Percentiles rank a stretch among this genome's conserved stretches.
These are phyloP conservation scores for Rhizophagus clarus DNA, from an alignment of 192 early-diverging fungal species.

Conservation along the genomic window DNA sequence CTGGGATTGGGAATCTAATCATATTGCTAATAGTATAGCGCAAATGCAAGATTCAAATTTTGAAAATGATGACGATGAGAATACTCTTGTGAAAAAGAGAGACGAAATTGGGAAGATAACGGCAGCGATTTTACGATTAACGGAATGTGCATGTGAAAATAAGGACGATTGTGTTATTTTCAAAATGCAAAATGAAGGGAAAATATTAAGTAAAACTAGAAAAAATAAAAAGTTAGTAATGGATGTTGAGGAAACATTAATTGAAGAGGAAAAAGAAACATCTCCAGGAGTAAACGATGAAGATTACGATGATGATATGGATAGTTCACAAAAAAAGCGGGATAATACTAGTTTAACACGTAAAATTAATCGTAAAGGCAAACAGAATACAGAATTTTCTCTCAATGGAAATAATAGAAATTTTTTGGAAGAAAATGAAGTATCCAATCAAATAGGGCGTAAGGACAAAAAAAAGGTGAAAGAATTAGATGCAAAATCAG, in stretches of 20 bases:
- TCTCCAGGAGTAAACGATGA: neutral
- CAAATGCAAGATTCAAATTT: constrained; percentile 30
- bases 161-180: constrained; percentile 46
- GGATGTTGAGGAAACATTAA: neutral
- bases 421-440: neutral
- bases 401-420: neutral
- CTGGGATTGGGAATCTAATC: constrained; percentile 70
- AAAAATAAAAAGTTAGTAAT: neutral
- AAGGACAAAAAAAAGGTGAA: neutral
- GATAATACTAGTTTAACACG: neutral
- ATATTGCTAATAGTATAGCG: constrained; percentile 42
- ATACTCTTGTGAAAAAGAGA: constrained; percentile 22
- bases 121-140: constrained; percentile 44
- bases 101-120: constrained; percentile 39
- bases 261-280: neutral
- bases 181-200: constrained; percentile 42
- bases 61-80: constrained; percentile 34
- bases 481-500: neutral
- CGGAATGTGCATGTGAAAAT: constrained; percentile 50
- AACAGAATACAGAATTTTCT: neutral
- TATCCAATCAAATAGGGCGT: neutral
- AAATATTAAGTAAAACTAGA: constrained; percentile 11
- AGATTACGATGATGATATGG: neutral
- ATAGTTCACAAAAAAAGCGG: neutral
- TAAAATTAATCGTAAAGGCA: neutral